Conservation (phyloP, 1,139 yeast genomes). For the Hyphopichia pseudoburtonii region DNA sequence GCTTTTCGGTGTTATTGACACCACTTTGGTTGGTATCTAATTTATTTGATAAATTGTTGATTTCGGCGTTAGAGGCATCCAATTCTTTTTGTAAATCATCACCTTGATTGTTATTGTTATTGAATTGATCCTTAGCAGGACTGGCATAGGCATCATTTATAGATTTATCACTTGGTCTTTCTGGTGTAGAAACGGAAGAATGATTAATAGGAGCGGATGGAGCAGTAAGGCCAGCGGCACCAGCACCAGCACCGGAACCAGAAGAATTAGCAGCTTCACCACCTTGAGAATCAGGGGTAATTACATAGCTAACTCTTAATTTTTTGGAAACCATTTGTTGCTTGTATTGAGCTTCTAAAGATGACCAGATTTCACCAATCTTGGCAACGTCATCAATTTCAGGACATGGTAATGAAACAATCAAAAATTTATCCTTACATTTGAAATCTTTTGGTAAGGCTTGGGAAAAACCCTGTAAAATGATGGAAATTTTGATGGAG, state of each 20-base stretch:
- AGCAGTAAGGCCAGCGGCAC: slow-evolving; percentile 14
- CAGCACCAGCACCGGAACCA: slow-evolving; percentile 12
- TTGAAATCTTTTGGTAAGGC: slow-evolving; percentile 72
- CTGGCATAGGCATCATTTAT: slow-evolving; percentile 8
- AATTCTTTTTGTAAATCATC: slow-evolving; percentile 27
- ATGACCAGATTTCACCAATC: slow-evolving; percentile 73
- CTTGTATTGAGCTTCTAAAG: slow-evolving; percentile 63
- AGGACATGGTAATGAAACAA: slow-evolving; percentile 80
- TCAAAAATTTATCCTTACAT: slow-evolving; percentile 89
- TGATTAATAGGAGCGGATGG: slow-evolving; percentile 16
- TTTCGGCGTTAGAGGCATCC: slow-evolving; percentile 40
- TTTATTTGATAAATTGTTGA: slow-evolving; percentile 43
- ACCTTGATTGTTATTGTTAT: slow-evolving; percentile 2
- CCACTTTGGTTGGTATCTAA: slow-evolving; percentile 37
- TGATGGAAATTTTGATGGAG: slow-evolving; percentile 71
- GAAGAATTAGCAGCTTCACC: slow-evolving; percentile 14
- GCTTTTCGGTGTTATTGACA: too few species aligned
- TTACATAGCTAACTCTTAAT: slow-evolving; percentile 70
- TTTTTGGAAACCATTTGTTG: slow-evolving; percentile 65
- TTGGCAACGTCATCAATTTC: slow-evolving; percentile 51
- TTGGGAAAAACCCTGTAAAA: slow-evolving; percentile 78
- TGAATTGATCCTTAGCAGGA: slow-evolving; percentile 11
- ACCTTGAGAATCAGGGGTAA: slow-evolving; percentile 20
- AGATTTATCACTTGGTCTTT: slow-evolving; percentile 10
- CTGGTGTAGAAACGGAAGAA: slow-evolving; percentile 18